Evolutionary conservation across 768 basidiomycete species (phyloP).

Genomic region (Gelatoporia subvermispora): DNA sequence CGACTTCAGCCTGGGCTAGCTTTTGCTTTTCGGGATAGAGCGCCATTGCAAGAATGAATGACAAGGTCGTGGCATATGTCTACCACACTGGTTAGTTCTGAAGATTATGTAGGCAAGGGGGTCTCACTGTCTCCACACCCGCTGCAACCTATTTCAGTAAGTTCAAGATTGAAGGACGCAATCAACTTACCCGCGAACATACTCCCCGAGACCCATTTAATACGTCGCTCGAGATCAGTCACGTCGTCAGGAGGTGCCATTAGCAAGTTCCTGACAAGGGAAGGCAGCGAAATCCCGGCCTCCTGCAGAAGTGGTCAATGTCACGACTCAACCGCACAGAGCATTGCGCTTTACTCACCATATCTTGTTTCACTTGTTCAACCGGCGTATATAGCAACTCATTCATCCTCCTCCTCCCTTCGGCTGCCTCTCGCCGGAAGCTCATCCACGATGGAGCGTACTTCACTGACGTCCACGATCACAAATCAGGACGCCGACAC

Average conservation of each 20-base stretch:
- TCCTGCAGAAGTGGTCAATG: not conserved
- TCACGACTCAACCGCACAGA: too few relatives aligned
- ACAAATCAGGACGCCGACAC: constrained; percentile 7
- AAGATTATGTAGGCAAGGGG: not conserved
- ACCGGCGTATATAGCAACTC: constrained; percentile 12
- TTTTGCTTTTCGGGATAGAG: constrained; percentile 26
- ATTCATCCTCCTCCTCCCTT: constrained; percentile 10
- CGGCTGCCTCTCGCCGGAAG: constrained; percentile 17
- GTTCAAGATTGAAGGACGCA: not conserved
- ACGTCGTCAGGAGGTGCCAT: constrained; percentile 15
- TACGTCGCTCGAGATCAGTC: not conserved
- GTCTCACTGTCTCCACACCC: constrained; percentile 10
- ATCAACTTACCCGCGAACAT: constrained; percentile 9
- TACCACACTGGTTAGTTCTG: too few relatives aligned
- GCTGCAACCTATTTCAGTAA: not conserved
- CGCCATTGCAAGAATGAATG: constrained; percentile 30
- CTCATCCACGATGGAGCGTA: constrained; percentile 22
- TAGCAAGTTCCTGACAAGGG: constrained; percentile 11
- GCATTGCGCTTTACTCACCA: constrained; percentile 7
- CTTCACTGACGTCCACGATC: too few relatives aligned
- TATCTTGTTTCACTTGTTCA: constrained; percentile 15
- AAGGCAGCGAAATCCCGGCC: constrained; percentile 10
- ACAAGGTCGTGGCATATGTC: constrained; percentile 22
- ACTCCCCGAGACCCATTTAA: constrained; percentile 6
- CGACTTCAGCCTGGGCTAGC: constrained; percentile 24